Evolutionary conservation across 768 basidiomycete species (phyloP), one percentile per base, ranked within the genome.

Genomic region (Inosperma sp.): DNA sequence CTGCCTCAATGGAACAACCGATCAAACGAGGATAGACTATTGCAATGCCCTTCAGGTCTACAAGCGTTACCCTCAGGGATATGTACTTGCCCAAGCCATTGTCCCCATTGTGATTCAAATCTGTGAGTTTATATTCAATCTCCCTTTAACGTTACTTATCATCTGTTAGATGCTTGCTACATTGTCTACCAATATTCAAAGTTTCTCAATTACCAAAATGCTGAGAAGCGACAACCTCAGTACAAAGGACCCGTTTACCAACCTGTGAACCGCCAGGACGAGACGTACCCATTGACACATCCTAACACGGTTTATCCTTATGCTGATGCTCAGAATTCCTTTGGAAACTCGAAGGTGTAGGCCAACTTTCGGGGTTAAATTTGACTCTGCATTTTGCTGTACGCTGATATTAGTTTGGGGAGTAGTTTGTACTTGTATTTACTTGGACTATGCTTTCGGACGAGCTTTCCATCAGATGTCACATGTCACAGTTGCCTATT

Each of bases 101-200:
- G 55, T 72, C 31, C 71, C 73, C 14, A 59, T 73, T 35, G 47
- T 74, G 22, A 48, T 71, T 30, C 68, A 72, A 60, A 62, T 61
- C 21, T 74, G 74, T 73, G 51, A 62, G 72, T 67, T 27, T 35
- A n/a, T 33, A 30, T 16, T 42, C 31, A 16, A n/a, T 17, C 5
- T 27, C 47, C 22, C 41, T 7, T 36, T 29, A 14, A 26, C 7
- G 53, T 45, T 50, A 10, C 54, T 51, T 22, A 22, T 30, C 34
- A 22, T 35, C 30, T 23, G 53, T 23, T 34, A 75, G 73, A 75
- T 56, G 70, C 69, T 12, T 67, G 68, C 41, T 72, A 72, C 45
- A 57, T 73, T 29, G 68, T 71, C 10, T 54, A 64, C 22, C 58
- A 67, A 37, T 75, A 73, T 42, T 65, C 64, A 7, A 65, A 60